A percentile compares a stretch with the other conserved stretches of the same genome.
These are phyloP conservation scores for Yarrowia phangngaensis DNA, from an alignment of 805 yeast species.

Conservation along the genomic window DNA sequence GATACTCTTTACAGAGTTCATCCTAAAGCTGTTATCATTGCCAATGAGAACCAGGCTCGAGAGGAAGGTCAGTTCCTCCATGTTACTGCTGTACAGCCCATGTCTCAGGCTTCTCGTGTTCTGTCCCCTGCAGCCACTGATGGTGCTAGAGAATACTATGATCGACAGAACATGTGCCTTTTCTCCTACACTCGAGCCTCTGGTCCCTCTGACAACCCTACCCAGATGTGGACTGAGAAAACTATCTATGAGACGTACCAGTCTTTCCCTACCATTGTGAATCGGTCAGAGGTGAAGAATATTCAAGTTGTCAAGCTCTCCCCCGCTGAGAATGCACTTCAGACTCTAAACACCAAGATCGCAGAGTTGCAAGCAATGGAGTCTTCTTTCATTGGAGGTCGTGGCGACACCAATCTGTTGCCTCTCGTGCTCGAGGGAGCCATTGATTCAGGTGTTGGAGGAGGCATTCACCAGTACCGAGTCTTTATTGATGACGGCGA, in stretches of 20 bases:
- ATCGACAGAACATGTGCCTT: slow-evolving; percentile 65
- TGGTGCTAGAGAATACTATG: slow-evolving; percentile 69
- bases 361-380: slow-evolving; percentile 51
- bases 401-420: slow-evolving; percentile 28
- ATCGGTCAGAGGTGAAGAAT: slow-evolving; percentile 65
- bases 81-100: slow-evolving; percentile 68
- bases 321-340: slow-evolving; percentile 80
- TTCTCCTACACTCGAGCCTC: slow-evolving; percentile 67
- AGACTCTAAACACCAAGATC: slow-evolving; percentile 61
- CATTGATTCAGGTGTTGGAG: slow-evolving; percentile 88
- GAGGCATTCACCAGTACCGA: slow-evolving; percentile 83
- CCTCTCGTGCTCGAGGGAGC: slow-evolving; percentile 53
- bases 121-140: slow-evolving; percentile 36
- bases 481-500: slow-evolving; percentile 51
- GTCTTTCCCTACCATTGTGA: slow-evolving; percentile 84
- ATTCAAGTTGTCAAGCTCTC: slow-evolving; percentile 55
- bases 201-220: slow-evolving; percentile 67
- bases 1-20: slow-evolving; percentile 67
- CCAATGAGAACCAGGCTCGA: slow-evolving; percentile 54
- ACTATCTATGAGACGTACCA: slow-evolving; percentile 68
- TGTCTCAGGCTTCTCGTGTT: slow-evolving; percentile 27
- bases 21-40: slow-evolving; percentile 74
- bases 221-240: slow-evolving; percentile 86
- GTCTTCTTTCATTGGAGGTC: slow-evolving; percentile 25
- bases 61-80: slow-evolving; percentile 71